A percentile compares a stretch with the other conserved stretches of the same genome.
Evolutionary conservation across 1,284 basidiomycete species (phyloP).

Genomic region (Cystobasidium slooffiae): DNA sequence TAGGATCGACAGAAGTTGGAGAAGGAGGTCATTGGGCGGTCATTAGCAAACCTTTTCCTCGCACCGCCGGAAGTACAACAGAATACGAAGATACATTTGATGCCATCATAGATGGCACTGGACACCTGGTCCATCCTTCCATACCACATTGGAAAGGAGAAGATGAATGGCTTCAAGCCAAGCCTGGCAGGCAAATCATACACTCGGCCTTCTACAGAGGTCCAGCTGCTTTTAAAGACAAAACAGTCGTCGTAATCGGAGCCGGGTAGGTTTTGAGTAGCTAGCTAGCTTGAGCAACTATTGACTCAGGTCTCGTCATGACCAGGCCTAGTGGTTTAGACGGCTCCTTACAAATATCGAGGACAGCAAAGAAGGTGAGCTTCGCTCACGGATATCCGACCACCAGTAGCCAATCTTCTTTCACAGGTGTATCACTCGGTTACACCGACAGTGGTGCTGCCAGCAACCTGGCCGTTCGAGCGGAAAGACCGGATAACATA

Average conservation of each 20-base stretch:
- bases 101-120: constrained; percentile 37
- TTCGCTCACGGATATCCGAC: background rate
- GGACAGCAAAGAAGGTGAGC: constrained; percentile 36
- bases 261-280: constrained; percentile 3
- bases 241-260: constrained; percentile 34
- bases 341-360: constrained; percentile 32
- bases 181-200: constrained; percentile 22
- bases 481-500: constrained; percentile 30
- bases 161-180: constrained; percentile 29
- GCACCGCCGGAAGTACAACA: background rate
- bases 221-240: constrained; percentile 31
- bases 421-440: constrained; percentile 35
- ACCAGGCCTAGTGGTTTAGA: constrained; percentile 29
- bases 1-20: background rate
- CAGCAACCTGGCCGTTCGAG: constrained; percentile 35
- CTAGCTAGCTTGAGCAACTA: background rate
- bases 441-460: constrained; percentile 29
- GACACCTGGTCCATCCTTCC: constrained; percentile 32
- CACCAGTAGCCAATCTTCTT: background rate
- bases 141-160: constrained; percentile 33
- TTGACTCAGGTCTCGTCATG: background rate
- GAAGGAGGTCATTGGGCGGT: constrained; percentile 17
- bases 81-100: constrained; percentile 28
- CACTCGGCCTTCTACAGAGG: constrained; percentile 40
- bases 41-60: constrained; percentile 25